A percentile compares a stretch with the other conserved stretches of the same genome.
Conservation (phyloP, 2,329 filamentous ascomycete genomes). For the Fusarium paranaense region DNA sequence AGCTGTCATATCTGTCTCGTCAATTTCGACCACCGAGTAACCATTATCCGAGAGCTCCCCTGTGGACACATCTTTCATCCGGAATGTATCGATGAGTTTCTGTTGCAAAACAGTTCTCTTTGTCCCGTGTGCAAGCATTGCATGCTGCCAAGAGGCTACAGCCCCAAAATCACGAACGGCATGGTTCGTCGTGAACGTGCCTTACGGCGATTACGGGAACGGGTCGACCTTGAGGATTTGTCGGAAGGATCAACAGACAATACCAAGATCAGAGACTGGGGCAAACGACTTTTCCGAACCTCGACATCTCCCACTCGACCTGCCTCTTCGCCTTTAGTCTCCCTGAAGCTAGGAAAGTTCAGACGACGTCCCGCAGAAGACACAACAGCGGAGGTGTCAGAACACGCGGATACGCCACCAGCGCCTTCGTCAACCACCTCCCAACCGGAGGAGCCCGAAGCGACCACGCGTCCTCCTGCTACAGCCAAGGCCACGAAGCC, state of each 20-base stretch:
- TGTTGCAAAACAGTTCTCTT: constrained; percentile 81
- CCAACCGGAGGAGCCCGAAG: constrained; percentile 20
- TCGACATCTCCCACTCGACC: constrained; percentile 33
- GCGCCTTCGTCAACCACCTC: constrained; percentile 16
- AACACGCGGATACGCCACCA: constrained; percentile 2
- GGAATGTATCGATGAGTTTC: constrained; percentile 88
- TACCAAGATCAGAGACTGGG: constrained; percentile 51
- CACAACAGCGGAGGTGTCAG: constrained; percentile 8
- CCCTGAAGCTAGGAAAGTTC: constrained; percentile 35
- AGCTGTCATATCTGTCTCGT: constrained; percentile 92
- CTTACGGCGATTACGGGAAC: constrained; percentile 69
- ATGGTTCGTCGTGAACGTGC: constrained; percentile 88
- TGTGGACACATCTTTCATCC: constrained; percentile 96
- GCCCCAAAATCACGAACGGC: constrained; percentile 79
- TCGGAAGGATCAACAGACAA: constrained; percentile 48
- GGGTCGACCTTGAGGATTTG: constrained; percentile 57
- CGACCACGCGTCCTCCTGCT: constrained; percentile 24
- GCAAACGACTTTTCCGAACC: constrained; percentile 49
- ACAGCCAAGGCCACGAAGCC: constrained; percentile 34
- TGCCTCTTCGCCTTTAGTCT: constrained; percentile 43
- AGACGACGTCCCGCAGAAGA: constrained; percentile 21
- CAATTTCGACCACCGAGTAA: constrained; percentile 76
- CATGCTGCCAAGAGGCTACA: constrained; percentile 77
- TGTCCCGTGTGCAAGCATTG: constrained; percentile 92
- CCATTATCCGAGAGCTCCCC: constrained; percentile 84